Conservation (phyloP, 2,329 filamentous ascomycete genomes). For the Dothideomycetidae sp. region DNA sequence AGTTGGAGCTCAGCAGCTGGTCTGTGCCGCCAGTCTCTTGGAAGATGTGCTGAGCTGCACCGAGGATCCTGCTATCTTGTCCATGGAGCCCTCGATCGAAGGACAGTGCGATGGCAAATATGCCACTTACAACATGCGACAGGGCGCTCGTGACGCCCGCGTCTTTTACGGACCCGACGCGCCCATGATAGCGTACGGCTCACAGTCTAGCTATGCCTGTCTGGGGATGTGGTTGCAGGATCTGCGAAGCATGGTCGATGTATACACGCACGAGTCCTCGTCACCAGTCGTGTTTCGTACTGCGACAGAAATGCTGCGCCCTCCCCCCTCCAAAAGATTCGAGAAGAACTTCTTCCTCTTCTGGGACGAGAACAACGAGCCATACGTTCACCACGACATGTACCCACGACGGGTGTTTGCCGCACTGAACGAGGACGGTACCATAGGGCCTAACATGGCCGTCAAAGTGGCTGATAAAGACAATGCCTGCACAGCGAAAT, state of each 20-base stretch:
- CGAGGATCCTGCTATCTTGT: constrained; percentile 28
- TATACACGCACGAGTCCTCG: constrained; percentile 15
- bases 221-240: constrained; percentile 45
- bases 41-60: constrained; percentile 30
- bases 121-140: constrained; percentile 29
- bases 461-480: constrained; percentile 26
- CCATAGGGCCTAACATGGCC: constrained; percentile 35
- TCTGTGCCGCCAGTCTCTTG: constrained; percentile 37
- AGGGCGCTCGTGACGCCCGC: constrained; percentile 44
- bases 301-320: constrained; percentile 39
- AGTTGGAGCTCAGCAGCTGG: constrained; percentile 28
- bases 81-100: constrained; percentile 32
- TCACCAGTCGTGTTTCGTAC: constrained; percentile 23
- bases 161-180: constrained; percentile 40
- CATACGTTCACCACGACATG: constrained; percentile 42
- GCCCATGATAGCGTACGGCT: constrained; percentile 41
- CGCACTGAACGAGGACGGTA: constrained; percentile 31
- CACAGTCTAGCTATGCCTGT: constrained; percentile 40
- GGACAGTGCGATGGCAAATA: constrained; percentile 34
- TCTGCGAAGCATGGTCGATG: constrained; percentile 35
- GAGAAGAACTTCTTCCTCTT: constrained; percentile 52
- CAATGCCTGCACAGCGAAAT: constrained; percentile 31
- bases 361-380: constrained; percentile 36
- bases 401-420: constrained; percentile 38
- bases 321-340: constrained; percentile 28